Evolutionary conservation across 176 grass and related monocot species (phyloP).

Genomic region (Triticum dicoccoides): DNA sequence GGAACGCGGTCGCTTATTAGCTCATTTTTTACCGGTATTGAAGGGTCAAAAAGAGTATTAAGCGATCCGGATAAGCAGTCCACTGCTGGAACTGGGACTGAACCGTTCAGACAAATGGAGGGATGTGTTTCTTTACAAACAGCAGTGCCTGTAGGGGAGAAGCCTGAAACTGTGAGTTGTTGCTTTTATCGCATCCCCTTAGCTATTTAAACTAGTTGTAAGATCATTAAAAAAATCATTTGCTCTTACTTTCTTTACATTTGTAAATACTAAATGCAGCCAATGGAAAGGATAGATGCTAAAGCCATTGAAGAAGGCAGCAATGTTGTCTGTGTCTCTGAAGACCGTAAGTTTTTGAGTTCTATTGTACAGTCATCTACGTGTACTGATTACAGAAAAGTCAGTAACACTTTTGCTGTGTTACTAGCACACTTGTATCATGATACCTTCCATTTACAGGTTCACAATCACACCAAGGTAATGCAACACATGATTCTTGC

Average conservation of each 20-base stretch:
- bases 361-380: constrained; percentile 2
- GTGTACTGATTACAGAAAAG: background rate
- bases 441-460: constrained; percentile 3
- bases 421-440: background rate
- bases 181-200: background rate
- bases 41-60: background rate
- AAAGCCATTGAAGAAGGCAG: background rate
- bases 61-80: constrained; percentile 16
- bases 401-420: background rate
- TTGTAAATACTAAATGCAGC: background rate
- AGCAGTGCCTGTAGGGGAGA: background rate
- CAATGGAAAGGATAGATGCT: background rate
- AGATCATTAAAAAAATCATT: background rate
- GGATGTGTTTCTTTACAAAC: background rate
- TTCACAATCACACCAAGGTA: background rate
- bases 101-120: background rate
- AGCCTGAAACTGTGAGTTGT: constrained; percentile 5
- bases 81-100: constrained; percentile 6
- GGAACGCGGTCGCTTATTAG: background rate
- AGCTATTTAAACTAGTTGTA: background rate
- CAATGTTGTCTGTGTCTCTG: background rate
- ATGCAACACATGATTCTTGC: background rate
- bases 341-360: constrained; percentile 20
- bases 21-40: background rate
- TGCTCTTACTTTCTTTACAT: constrained; percentile 3